Conservation (phyloP, 2,329 filamentous ascomycete species). For the Parastagonospora nodorum region DNA sequence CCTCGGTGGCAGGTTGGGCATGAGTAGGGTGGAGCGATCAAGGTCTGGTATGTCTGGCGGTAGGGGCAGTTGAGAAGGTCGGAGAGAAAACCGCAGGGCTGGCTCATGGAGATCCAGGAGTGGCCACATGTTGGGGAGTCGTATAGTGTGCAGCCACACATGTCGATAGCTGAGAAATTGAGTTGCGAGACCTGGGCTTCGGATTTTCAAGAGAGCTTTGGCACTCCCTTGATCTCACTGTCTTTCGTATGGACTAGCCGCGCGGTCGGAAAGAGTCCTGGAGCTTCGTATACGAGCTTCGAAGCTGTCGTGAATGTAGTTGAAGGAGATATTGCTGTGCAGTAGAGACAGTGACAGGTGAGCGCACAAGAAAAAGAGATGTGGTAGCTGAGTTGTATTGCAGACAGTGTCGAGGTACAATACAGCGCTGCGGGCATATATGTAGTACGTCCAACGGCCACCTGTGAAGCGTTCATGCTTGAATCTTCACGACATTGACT, state of each 20-base stretch:
- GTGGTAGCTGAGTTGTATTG: neutral
- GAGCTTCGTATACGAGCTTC: neutral
- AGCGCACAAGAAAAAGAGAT: neutral
- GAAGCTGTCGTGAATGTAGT: neutral
- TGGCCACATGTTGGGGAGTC: slow-evolving; percentile 54
- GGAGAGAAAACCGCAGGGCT: slow-evolving; percentile 48
- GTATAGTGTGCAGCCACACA: slow-evolving; percentile 56
- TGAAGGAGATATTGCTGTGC: too few relatives aligned
- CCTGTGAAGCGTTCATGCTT: slow-evolving; percentile 13
- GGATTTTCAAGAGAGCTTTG: too few relatives aligned
- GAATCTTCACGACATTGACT: slow-evolving; percentile 9
- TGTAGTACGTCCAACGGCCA: slow-evolving; percentile 19
- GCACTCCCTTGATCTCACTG: too few relatives aligned
- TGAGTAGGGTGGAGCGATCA: slow-evolving; percentile 31
- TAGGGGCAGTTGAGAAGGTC: slow-evolving; percentile 50
- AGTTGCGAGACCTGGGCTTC: neutral
- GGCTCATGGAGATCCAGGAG: slow-evolving; percentile 54
- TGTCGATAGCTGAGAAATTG: slow-evolving; percentile 22
- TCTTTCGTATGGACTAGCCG: too few relatives aligned
- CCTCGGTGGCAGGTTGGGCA: slow-evolving; percentile 38
- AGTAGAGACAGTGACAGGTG: too few relatives aligned
- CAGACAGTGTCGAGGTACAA: neutral
- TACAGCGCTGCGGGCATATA: slow-evolving; percentile 15
- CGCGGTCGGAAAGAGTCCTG: too few relatives aligned
- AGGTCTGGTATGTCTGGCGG: slow-evolving; percentile 37